phyloP scores from a whole-genome alignment of 768 basidiomycete species.

The Leccinellum rugosiceps region DNA sequence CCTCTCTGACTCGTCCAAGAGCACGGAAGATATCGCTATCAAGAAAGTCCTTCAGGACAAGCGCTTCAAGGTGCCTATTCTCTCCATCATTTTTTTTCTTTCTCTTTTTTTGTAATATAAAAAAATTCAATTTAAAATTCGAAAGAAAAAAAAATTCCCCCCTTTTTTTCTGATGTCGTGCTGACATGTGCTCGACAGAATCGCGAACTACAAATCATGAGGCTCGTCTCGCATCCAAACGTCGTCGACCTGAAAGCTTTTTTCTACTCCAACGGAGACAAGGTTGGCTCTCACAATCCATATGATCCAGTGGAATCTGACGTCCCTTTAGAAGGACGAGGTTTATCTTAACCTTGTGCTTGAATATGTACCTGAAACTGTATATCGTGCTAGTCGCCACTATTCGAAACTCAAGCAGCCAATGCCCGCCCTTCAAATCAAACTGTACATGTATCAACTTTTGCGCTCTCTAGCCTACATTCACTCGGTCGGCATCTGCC shows the following conservation, averaged over 20 bases:
- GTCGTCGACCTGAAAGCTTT: slow-evolving; percentile 97
- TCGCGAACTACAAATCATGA: slow-evolving; percentile 99
- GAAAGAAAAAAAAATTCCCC: not conserved
- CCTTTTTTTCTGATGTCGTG: not conserved
- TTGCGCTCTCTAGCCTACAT: slow-evolving; percentile 98
- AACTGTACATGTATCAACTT: slow-evolving; percentile 99
- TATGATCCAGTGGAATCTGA: slow-evolving; percentile 5
- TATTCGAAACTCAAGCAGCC: slow-evolving; percentile 99
- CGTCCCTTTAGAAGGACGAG: slow-evolving; percentile 85
- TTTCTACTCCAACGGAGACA: slow-evolving; percentile 99
- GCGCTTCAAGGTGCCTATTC: slow-evolving; percentile 88
- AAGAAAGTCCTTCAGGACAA: slow-evolving; percentile 99
- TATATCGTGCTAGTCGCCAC: slow-evolving; percentile 97
- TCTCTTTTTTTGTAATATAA: slow-evolving; percentile 1
- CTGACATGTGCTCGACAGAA: slow-evolving; percentile 54
- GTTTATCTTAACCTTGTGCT: slow-evolving; percentile 99
- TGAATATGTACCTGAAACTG: slow-evolving; percentile 99
- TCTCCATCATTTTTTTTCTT: slow-evolving; percentile 6
- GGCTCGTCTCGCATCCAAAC: slow-evolving; percentile 93
- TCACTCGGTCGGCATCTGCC: slow-evolving; percentile 98
- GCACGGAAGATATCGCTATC: slow-evolving; percentile 91
- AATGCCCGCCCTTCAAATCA: slow-evolving; percentile 99
- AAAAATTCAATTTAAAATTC: not conserved
- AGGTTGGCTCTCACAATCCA: slow-evolving; percentile 52
- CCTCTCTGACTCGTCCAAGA: slow-evolving; percentile 56